Base-by-base conservation (phyloP, 108 stramenopile species). In the Pinguiococcus pyrenoidosus region DNA sequence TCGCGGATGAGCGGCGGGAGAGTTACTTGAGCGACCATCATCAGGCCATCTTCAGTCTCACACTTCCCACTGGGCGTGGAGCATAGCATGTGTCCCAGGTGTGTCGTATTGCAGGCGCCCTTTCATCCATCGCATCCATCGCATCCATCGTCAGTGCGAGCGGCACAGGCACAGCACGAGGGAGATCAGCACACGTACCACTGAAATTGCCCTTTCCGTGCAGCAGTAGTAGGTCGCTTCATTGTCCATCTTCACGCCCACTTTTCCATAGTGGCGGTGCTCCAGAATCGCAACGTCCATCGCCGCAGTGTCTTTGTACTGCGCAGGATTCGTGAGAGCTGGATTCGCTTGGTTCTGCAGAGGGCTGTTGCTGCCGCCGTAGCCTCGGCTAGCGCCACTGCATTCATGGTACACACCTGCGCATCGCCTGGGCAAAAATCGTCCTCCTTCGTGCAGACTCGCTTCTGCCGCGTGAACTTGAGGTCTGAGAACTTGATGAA, bases 211-310 rank as follows among this genome's bases (percentile, higher is more conserved):
- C 17, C 13, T 13, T 9, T 41, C 1, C 29, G 39, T 34, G 51
- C 51, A 52, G 51, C 51, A 52, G 51, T 52, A 52, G 40, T 23
- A 52, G 14, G 29, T 24, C 0, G 17, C 41, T 28, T 52, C 30
- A 29, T 32, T 21, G 28, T 35, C 18, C 1, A 34, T n/a, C n/a
- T n/a, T 4, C n/a, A 52, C 39, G 18, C 51, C 51, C 20, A 52
- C 51, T n/a, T 21, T 7, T 21, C 29, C 51, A 25, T 40, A 52
- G 39, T n/a, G n/a, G n/a, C n/a, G n/a, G n/a, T n/a, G n/a, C n/a
- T n/a, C n/a, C n/a, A n/a, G n/a, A n/a, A n/a, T n/a, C n/a, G n/a
- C n/a, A n/a, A n/a, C n/a, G n/a, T n/a, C n/a, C n/a, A n/a, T n/a
- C n/a, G n/a, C n/a, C n/a, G n/a, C n/a, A n/a, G n/a, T n/a, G n/a